Evolutionary conservation across 192 early-diverging fungal species (phyloP).

Genomic region (Tieghemiomyces parasiticus): DNA sequence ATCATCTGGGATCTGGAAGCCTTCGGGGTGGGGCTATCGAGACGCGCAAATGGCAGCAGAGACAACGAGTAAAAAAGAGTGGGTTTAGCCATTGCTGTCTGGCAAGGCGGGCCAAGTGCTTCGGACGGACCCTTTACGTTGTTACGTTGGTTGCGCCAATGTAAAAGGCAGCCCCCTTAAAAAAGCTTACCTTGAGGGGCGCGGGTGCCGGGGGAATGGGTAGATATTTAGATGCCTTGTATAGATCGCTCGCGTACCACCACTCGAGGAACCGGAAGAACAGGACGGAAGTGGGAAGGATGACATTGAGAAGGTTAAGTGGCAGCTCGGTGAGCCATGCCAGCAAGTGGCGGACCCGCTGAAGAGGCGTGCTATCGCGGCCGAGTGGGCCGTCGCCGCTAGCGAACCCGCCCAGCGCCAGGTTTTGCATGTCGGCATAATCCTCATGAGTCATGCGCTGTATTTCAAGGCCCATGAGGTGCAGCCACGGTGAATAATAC

Average conservation of each 20-base stretch:
- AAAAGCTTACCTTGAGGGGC: slow-evolving; percentile 37
- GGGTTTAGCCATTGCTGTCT: background rate
- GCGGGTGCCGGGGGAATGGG: slow-evolving; percentile 61
- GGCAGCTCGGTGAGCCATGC: too few relatives aligned
- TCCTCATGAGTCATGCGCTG: slow-evolving; percentile 68
- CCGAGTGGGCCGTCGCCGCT: too few relatives aligned
- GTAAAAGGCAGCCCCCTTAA: slow-evolving; percentile 11
- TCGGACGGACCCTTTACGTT: background rate
- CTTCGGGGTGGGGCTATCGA: slow-evolving; percentile 52
- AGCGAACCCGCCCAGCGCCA: too few relatives aligned
- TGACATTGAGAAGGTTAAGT: slow-evolving; percentile 56
- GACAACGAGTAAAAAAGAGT: background rate
- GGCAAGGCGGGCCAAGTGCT: background rate
- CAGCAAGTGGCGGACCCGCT: too few relatives aligned
- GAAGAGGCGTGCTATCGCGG: too few relatives aligned
- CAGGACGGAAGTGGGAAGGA: slow-evolving; percentile 82
- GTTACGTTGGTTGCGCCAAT: background rate
- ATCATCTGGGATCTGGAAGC: slow-evolving; percentile 53
- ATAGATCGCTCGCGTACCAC: slow-evolving; percentile 85
- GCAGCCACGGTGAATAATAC: slow-evolving; percentile 74
- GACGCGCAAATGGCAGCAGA: background rate
- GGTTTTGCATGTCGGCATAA: too few relatives aligned
- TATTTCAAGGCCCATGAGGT: slow-evolving; percentile 58
- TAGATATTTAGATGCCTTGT: slow-evolving; percentile 32
- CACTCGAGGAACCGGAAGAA: slow-evolving; percentile 91